Evolutionary conservation across 1,284 basidiomycete genomes (phyloP).

Genomic region (Rhodotorula sp.): DNA sequence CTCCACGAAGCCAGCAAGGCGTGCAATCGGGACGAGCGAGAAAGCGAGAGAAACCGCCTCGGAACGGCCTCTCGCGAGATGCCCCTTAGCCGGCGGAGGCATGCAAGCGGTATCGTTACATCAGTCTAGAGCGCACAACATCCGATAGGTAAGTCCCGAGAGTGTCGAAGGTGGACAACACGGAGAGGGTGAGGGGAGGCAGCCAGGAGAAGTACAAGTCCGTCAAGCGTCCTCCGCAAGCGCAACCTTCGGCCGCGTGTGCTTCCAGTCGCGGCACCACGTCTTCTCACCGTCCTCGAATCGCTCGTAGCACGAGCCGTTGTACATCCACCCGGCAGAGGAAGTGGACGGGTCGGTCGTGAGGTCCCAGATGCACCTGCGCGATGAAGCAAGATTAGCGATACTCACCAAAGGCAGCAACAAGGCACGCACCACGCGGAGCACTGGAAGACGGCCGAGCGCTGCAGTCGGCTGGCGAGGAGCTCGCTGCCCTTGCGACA

Average conservation of each 20-base stretch:
- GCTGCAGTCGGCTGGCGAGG: conserved; percentile 4
- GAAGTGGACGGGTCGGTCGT: conserved; percentile 12
- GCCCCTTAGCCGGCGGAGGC: too few species aligned
- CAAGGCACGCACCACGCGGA: conserved; percentile 18
- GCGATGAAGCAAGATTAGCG: too few species aligned
- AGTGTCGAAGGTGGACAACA: too few species aligned
- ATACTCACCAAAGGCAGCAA: neutral
- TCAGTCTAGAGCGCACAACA: too few species aligned
- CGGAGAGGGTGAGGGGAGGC: too few species aligned
- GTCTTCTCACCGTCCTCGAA: conserved; percentile 14
- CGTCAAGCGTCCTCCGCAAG: neutral
- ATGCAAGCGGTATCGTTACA: too few species aligned
- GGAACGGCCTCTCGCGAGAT: too few species aligned
- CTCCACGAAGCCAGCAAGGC: too few species aligned
- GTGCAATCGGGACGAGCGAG: too few species aligned
- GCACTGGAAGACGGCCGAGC: conserved; percentile 25
- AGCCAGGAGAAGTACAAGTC: too few species aligned
- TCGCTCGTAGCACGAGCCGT: conserved; percentile 25
- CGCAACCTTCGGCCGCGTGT: neutral
- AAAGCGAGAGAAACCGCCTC: too few species aligned
- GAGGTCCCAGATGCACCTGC: conserved; percentile 32
- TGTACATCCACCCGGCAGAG: conserved; percentile 30
- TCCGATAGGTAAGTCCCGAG: too few species aligned
- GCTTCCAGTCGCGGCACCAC: neutral
- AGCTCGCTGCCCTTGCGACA: neutral